Conservation (phyloP, 768 basidiomycete genomes). For the Leccinum boreale region DNA sequence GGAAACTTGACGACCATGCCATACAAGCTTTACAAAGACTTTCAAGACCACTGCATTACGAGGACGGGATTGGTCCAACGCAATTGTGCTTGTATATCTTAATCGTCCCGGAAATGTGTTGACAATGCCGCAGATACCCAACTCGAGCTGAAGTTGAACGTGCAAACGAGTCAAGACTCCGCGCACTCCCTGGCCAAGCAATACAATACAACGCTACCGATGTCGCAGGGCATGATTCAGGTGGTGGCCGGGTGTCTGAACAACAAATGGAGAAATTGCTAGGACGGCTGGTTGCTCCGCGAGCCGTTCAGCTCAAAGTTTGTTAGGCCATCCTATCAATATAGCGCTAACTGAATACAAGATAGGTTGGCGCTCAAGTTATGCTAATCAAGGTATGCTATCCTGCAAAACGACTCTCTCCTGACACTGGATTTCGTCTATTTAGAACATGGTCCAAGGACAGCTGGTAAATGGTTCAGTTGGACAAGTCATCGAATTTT, state of each 20-base stretch:
- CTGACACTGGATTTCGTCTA: background rate
- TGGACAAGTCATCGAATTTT: constrained; percentile 51
- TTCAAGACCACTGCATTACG: constrained; percentile 54
- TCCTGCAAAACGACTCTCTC: background rate
- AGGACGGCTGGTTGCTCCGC: constrained; percentile 60
- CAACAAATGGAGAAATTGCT: constrained; percentile 45
- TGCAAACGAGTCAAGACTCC: constrained; percentile 57
- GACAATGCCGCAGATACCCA: constrained; percentile 51
- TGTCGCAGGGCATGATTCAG: constrained; percentile 42
- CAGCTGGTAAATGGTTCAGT: constrained; percentile 68
- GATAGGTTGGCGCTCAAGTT: constrained; percentile 77
- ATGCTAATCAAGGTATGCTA: constrained; percentile 67
- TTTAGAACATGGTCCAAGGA: constrained; percentile 67
- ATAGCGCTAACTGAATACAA: constrained; percentile 2
- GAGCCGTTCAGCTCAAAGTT: constrained; percentile 48
- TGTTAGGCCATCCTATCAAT: background rate
- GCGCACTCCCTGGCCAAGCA: constrained; percentile 36
- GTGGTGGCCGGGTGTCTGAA: constrained; percentile 33
- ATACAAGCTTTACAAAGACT: constrained; percentile 52
- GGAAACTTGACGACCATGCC: constrained; percentile 46
- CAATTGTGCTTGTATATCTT: constrained; percentile 53
- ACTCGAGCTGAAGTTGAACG: constrained; percentile 67
- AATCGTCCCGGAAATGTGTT: background rate
- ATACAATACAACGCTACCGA: constrained; percentile 46
- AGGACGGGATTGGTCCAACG: constrained; percentile 77